These are phyloP conservation scores for Centaurea solstitialis DNA, from an alignment of 129 eudicot genomes.

Conservation along the genomic window DNA sequence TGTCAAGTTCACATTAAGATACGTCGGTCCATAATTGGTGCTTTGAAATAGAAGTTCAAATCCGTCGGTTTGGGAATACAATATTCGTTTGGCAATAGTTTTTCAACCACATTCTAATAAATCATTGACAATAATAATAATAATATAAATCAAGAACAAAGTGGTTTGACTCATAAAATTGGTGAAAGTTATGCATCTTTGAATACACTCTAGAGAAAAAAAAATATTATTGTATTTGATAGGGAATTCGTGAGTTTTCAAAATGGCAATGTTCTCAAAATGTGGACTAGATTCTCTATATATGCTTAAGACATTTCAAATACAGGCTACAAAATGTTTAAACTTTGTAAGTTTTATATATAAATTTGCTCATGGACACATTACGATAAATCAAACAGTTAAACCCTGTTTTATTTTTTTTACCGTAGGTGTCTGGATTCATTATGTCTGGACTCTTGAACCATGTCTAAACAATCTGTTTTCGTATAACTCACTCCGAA, in stretches of 20 bases:
- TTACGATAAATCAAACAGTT: background rate
- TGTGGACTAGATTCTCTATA: background rate
- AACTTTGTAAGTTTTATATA: no score
- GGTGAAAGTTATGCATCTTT: background rate
- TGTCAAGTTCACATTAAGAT: background rate
- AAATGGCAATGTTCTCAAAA: background rate
- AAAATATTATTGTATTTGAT: background rate
- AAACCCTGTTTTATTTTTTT: no score
- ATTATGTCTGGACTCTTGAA: no score
- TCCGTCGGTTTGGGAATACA: background rate
- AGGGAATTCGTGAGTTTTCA: background rate
- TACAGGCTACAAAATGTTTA: background rate
- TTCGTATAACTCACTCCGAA: no score
- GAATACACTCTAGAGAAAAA: background rate
- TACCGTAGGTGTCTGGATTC: background rate
- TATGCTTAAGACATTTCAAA: background rate
- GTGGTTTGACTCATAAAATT: background rate
- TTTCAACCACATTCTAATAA: background rate
- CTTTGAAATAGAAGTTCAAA: background rate
- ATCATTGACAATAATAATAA: background rate
- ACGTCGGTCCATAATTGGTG: no score
- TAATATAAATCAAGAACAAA: background rate
- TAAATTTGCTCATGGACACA: background rate
- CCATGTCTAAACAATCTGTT: background rate
- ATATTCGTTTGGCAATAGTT: background rate